phyloP scores from a whole-genome alignment of 1,284 basidiomycete species.

The Boletus subluridellus region DNA sequence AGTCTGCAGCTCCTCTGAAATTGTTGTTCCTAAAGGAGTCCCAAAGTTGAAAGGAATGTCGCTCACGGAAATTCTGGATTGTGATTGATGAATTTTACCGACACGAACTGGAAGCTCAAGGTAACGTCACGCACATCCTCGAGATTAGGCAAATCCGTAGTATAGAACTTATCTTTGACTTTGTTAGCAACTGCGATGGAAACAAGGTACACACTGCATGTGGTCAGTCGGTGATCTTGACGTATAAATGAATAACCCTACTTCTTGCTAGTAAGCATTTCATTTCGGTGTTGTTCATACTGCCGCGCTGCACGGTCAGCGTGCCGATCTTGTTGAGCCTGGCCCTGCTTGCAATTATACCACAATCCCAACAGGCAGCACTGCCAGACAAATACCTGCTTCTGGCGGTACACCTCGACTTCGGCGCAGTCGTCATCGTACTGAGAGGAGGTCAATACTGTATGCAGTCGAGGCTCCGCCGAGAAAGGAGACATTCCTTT shows the following conservation, averaged over 20 bases:
- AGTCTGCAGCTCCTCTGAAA: constrained; percentile 61
- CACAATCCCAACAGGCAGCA: not conserved
- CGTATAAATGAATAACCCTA: constrained; percentile 31
- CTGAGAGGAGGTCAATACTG: constrained; percentile 36
- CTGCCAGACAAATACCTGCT: constrained; percentile 51
- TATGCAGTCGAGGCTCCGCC: not conserved
- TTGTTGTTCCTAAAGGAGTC: constrained; percentile 6
- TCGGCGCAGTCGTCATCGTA: constrained; percentile 75
- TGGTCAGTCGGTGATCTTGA: constrained; percentile 1
- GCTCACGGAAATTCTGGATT: constrained; percentile 63
- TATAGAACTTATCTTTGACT: constrained; percentile 66
- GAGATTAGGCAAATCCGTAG: constrained; percentile 59
- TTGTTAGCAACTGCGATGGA: constrained; percentile 65
- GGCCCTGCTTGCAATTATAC: constrained; percentile 42
- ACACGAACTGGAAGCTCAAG: not conserved
- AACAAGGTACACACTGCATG: constrained; percentile 62
- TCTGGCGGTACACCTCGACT: constrained; percentile 67
- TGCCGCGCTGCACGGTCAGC: constrained; percentile 70
- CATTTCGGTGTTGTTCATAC: constrained; percentile 66
- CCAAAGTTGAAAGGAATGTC: not conserved
- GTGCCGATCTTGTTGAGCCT: constrained; percentile 69
- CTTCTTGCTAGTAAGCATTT: constrained; percentile 83
- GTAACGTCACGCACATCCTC: constrained; percentile 59
- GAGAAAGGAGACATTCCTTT: constrained; percentile 46
- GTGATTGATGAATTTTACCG: constrained; percentile 10